phyloP scores from a whole-genome alignment of 495 filamentous ascomycete genomes.

The Neurospora tetraspora region DNA sequence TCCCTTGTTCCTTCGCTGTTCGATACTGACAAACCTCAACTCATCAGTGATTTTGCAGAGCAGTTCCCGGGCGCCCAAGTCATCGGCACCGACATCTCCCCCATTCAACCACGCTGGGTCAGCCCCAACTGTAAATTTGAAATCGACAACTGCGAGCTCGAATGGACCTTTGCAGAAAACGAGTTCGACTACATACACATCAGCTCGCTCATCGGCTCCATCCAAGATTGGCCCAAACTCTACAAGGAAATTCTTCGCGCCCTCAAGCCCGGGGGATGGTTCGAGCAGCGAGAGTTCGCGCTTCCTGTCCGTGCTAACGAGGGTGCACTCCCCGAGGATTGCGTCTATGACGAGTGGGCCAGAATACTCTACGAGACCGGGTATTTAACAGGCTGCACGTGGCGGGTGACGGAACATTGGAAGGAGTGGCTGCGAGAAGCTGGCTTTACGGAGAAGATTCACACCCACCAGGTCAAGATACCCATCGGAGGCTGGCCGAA shows the following conservation, averaged over 20 bases:
- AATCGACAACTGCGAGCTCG: conserved; percentile 37
- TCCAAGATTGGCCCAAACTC: conserved; percentile 42
- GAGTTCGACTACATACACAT: conserved; percentile 52
- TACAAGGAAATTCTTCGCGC: conserved; percentile 22
- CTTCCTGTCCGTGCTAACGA: conserved; percentile 28
- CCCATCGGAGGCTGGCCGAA: conserved; percentile 46
- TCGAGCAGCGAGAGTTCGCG: conserved; percentile 33
- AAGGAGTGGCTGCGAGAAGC: conserved; percentile 39
- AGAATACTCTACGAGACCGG: conserved; percentile 27
- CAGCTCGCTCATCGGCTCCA: conserved; percentile 37
- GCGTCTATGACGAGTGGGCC: conserved; percentile 25
- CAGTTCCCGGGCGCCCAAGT: conserved; percentile 36
- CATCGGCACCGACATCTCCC: conserved; percentile 41
- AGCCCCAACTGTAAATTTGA: conserved; percentile 39
- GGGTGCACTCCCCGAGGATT: conserved; percentile 28
- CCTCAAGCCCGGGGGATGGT: conserved; percentile 13
- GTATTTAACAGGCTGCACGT: conserved; percentile 8
- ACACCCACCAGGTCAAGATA: conserved; percentile 33
- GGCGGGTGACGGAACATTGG: conserved; percentile 31
- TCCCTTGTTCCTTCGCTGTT: neutral
- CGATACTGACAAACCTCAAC: neutral
- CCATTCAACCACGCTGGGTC: conserved; percentile 30
- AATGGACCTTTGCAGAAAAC: conserved; percentile 35
- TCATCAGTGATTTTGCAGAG: conserved; percentile 39
- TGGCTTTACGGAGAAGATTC: conserved; percentile 45